Evolutionary conservation across 495 filamentous ascomycete genomes (phyloP).

Genomic region (Aspergillus egyptiacus): DNA sequence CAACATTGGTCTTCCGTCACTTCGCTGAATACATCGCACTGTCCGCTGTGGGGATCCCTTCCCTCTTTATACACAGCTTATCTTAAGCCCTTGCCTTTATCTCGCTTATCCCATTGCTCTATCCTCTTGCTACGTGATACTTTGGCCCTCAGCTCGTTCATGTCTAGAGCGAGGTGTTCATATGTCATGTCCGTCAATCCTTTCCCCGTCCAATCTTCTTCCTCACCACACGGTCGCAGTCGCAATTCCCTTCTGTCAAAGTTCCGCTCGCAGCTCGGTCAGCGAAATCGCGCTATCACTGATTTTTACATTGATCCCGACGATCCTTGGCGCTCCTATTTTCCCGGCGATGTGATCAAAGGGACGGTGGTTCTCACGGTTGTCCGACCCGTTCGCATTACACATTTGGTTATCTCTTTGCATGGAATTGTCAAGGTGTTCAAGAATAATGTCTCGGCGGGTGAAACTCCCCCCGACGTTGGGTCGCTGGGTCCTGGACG

Average conservation of each 20-base stretch:
- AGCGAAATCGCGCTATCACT: conserved; percentile 64
- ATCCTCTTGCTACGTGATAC: conserved; percentile 1
- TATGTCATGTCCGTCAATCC: conserved; percentile 45
- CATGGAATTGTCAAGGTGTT: conserved; percentile 87
- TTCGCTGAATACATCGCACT: neutral
- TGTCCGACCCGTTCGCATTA: conserved; percentile 76
- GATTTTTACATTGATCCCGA: conserved; percentile 74
- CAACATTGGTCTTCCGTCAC: conserved; percentile 7
- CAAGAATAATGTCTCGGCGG: conserved; percentile 62
- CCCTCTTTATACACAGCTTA: neutral
- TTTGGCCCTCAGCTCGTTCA: conserved; percentile 18
- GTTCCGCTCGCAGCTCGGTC: conserved; percentile 55
- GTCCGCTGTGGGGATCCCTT: neutral
- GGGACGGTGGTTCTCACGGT: conserved; percentile 78
- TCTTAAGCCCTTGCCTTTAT: neutral
- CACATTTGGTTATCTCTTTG: conserved; percentile 80
- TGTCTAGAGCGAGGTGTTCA: conserved; percentile 33
- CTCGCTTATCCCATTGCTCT: neutral
- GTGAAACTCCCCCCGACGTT: conserved; percentile 48
- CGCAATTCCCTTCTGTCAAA: conserved; percentile 51
- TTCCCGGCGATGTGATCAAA: conserved; percentile 56
- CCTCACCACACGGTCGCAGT: conserved; percentile 40
- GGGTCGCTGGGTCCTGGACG: conserved; percentile 46
- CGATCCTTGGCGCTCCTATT: conserved; percentile 85
- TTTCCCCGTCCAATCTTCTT: conserved; percentile 30